phyloP scores from a whole-genome alignment of 2,329 filamentous ascomycete species.

The Trichoderma sp. region DNA sequence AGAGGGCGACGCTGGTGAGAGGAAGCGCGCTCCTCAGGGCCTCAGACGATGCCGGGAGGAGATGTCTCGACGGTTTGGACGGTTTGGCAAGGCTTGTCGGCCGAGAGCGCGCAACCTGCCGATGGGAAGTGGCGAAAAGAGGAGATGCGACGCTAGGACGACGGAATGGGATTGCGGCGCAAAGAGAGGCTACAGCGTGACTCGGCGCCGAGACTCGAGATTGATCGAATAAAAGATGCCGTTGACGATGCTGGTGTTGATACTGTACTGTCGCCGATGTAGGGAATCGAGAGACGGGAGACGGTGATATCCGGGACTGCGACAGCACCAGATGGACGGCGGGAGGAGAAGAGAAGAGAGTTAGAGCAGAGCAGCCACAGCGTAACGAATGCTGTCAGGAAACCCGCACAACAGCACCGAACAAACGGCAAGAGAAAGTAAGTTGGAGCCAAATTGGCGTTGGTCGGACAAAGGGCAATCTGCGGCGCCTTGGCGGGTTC shows the following conservation, averaged over 20 bases:
- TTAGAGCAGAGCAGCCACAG: not conserved
- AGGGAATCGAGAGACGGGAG: not conserved
- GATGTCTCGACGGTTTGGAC: not conserved
- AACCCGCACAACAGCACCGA: not conserved
- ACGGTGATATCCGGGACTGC: not conserved
- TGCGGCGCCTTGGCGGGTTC: not conserved
- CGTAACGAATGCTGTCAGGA: not conserved
- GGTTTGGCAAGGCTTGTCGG: not conserved
- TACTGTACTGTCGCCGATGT: not conserved
- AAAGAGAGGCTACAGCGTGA: not conserved
- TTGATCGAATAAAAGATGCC: not conserved
- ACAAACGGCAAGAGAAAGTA: not conserved
- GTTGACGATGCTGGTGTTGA: not conserved
- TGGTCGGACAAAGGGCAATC: not conserved
- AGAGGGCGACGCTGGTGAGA: conserved; percentile 9
- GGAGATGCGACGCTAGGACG: not conserved
- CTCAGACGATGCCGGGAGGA: not conserved
- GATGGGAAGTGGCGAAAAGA: not conserved
- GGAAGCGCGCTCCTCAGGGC: conserved; percentile 4
- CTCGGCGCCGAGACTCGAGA: not conserved
- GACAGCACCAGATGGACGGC: not conserved
- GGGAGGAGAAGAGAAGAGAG: not conserved
- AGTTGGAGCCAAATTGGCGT: not conserved
- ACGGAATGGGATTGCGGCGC: not conserved
- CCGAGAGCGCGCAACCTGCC: not conserved